Evolutionary conservation across 2,329 filamentous ascomycete species (phyloP), one percentile per base, ranked within the genome.

Genomic region (Amauroascus niger): DNA sequence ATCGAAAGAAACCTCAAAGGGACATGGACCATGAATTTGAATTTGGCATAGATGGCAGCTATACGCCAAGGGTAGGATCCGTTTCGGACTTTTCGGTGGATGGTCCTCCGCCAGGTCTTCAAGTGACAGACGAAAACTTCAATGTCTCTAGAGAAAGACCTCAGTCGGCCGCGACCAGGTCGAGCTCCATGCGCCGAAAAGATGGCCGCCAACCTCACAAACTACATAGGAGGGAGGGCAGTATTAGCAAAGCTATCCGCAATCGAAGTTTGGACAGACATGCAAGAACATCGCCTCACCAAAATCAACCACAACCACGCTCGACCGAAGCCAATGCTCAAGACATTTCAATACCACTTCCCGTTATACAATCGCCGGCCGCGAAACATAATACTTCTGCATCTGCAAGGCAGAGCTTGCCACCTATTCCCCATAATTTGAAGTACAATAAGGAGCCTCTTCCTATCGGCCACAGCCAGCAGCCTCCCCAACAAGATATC

Each of bases 101-200:
- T 24, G 56, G 63, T 2, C 65, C 71, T 52, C 77, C 83, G 30
- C 88, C 88, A 1, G 77, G 82, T 1, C 90, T 94, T 57, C 86
- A 93, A 54, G 78, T 94, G 24, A 93, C 83, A 0, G 79, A 81
- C 55, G 86, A 88, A 53, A 70, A 78, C 52, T 62, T 59, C 6
- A 55, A 60, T 5, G 47, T 39, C 14, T 55, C 61, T 2, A 58
- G 57, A 63, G 72, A 66, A 30, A 62, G 59, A 41, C 60, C 62
- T 30, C 40, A 50, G 13, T 47, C 41, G 14, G 14, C 62, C 11
- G 37, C 39, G 11, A 50, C 40, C 6, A 57, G 63, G 39, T 64
- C 64, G 16, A 65, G 67, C 30, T 69, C 69, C 1, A 60, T 54
- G 26, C 55, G 56, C 8, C 61, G 65, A 41, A 55, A 56, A 47